Base-by-base conservation (phyloP, 352 stramenopile species). In the Pythium myriotylum region DNA sequence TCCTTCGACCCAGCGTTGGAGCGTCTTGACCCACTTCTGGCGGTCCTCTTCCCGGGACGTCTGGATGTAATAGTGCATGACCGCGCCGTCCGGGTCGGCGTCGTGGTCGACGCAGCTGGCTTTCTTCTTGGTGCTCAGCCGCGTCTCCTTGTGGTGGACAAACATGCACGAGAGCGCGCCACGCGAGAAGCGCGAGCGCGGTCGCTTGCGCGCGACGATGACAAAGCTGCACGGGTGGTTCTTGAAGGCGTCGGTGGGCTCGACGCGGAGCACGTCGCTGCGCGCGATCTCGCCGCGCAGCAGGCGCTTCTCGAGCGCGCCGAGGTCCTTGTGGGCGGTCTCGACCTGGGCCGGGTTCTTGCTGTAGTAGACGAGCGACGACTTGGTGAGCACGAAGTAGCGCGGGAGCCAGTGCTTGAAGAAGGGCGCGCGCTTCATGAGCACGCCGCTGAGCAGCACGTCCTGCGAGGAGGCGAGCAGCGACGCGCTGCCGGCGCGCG, bases 381-480 rank as follows among this genome's bases (percentile, higher is more conserved):
- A 43, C 29, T 74, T 69, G 4, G 80, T 88, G n/a, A 95, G 57
- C 23, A 91, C 74, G 41, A 92, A 81, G 54, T 89, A 82, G 0
- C 84, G 68, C 23, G 79, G 72, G 35, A 91, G 57, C 84, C 84
- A 95, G 52, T 75, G 78, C 62, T 88, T 86, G 57, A 92, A 89
- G 41, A 95, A 79, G 43, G 88, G 80, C 22, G 81, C 81, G 51
- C 84, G 81, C 56, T 92, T 92, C 41, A 64, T 71, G 27, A 95
- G 62, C 41, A 75, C 58, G 41, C 77, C 82, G 45, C 68, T 85
- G n/a, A 89, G 63, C 22, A 91, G 65, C 12, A 88, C 70, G 24
- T 91, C 77, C 33, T 79, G 70, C 17, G 67, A 65, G n/a, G 55
- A 56, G 49, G 45, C 62, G 17, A 57, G 51, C 23, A 50, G 49